Evolutionary conservation across 768 basidiomycete genomes (phyloP).

Genomic region (Xerocomellus chrysenteron): DNA sequence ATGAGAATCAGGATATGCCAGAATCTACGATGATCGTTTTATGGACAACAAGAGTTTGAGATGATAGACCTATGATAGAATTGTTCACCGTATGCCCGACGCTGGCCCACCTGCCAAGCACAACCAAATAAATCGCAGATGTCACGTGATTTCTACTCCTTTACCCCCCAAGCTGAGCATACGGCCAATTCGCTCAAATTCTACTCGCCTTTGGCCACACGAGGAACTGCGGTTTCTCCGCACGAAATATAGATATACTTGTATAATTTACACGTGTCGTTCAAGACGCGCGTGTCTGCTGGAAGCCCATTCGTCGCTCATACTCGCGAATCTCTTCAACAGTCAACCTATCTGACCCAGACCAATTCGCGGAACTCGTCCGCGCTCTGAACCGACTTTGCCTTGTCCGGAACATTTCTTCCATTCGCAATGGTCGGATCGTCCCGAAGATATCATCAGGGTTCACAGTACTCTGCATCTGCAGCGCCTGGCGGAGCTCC

Average conservation of each 20-base stretch:
- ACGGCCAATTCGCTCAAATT: no score
- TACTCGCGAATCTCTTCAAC: slow-evolving; percentile 84
- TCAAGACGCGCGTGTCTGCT: slow-evolving; percentile 28
- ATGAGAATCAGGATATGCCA: slow-evolving; percentile 29
- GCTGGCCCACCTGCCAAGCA: slow-evolving; percentile 18
- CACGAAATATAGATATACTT: background rate
- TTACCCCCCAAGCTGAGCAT: no score
- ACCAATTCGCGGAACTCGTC: slow-evolving; percentile 95
- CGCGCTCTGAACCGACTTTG: slow-evolving; percentile 84
- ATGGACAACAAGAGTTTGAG: slow-evolving; percentile 29
- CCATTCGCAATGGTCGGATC: slow-evolving; percentile 85
- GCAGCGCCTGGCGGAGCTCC: slow-evolving; percentile 73
- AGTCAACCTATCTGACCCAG: slow-evolving; percentile 86
- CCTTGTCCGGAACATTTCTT: slow-evolving; percentile 83
- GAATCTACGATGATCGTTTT: slow-evolving; percentile 33
- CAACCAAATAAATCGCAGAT: slow-evolving; percentile 19
- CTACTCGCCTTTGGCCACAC: no score
- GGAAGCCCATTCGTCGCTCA: slow-evolving; percentile 87
- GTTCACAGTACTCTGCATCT: slow-evolving; percentile 82
- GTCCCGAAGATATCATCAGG: slow-evolving; percentile 92
- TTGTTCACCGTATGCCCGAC: slow-evolving; percentile 19
- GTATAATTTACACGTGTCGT: slow-evolving; percentile 8
- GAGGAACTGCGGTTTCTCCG: no score
- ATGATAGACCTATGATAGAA: slow-evolving; percentile 28
- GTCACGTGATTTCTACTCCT: slow-evolving; percentile 13